phyloP scores from a whole-genome alignment of 208 protist species.

The Leishmania arabica region DNA sequence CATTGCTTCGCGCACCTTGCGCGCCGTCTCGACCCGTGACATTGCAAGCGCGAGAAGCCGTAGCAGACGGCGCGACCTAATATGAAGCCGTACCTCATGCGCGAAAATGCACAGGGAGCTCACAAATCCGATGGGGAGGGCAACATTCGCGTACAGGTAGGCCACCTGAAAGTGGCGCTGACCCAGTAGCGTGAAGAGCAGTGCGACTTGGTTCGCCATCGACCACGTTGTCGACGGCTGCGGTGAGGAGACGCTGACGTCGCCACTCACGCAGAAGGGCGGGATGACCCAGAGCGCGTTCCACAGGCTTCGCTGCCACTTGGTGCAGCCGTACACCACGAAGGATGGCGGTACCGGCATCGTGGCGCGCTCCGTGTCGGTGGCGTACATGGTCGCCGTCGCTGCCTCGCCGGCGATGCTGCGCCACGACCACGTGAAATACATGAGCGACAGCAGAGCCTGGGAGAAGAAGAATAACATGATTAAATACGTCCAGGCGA shows the following conservation, averaged over 20 bases:
- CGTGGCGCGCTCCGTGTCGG: not conserved
- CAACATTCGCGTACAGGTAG: conserved; percentile 28
- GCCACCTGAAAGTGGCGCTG: conserved; percentile 13
- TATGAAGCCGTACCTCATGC: conserved; percentile 13
- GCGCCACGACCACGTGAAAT: conserved; percentile 27
- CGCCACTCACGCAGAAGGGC: conserved; percentile 1
- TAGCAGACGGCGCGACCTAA: conserved; percentile 6
- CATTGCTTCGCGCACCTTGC: not conserved
- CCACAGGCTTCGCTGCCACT: not conserved
- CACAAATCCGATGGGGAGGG: conserved; percentile 16
- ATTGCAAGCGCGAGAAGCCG: not conserved
- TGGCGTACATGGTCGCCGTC: conserved; percentile 20
- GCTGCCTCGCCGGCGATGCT: conserved; percentile 10
- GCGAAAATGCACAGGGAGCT: conserved; percentile 6
- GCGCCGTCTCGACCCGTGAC: not conserved
- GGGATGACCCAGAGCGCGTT: conserved; percentile 8
- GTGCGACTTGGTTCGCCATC: conserved; percentile 11
- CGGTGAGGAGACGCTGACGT: not conserved
- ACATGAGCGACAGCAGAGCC: conserved; percentile 12
- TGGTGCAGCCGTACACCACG: conserved; percentile 13
- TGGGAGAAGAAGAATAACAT: conserved; percentile 13
- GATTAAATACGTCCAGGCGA: conserved; percentile 8
- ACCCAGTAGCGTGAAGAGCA: conserved; percentile 30
- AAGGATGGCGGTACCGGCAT: not conserved
- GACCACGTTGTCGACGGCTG: conserved; percentile 8